Base-by-base conservation (phyloP, 495 filamentous ascomycete genomes). In the Aspergillus mulundensis region DNA sequence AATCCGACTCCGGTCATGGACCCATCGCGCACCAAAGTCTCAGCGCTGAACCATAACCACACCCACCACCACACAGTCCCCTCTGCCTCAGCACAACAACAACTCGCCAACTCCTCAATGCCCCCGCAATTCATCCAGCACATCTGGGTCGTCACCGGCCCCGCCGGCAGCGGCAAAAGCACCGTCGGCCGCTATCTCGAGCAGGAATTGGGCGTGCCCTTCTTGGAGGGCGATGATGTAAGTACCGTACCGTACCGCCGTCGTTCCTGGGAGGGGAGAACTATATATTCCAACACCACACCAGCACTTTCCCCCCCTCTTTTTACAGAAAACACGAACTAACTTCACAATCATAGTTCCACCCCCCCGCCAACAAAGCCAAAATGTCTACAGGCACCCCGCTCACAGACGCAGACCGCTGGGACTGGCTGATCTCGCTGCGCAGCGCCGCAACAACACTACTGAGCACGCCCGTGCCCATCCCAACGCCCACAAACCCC, bases 91-190 rank as follows among this genome's bases (percentile, higher is more conserved):
- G 48, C 53, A 19, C 52, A 50, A 59, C 66, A 58, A 3, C 25
- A 28, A 3, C 25, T 28, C 25, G 25, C 25, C 25, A 28, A 28
- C 12, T 36, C 32, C 25, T 57, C 61, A n/a, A 25, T 53, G 23
- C 53, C 64, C 16, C 54, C 65, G 0, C 40, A 61, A 1, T 59
- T 66, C 15, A 70, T 84, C 57, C 88, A 89, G 59, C 91, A 97
- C 68, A 96, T 99, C 70, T 96, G 89, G 87, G 84, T 97, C 59
- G 89, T 99, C n/a, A 96, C 94, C 0, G 95, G 95, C 7, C 95
- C 95, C 15, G 92, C 95, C 16, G 95, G 95, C 14, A 96, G 91
- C 63, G 95, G 95, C 39, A 99, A 99, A 76, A 95, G 86, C 63
- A 96, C 94, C 12, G 86, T 97, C 41, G 95, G 91, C 50, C 78